phyloP scores from a whole-genome alignment of 805 yeast genomes.

The Cyberlindnera lachancei region DNA sequence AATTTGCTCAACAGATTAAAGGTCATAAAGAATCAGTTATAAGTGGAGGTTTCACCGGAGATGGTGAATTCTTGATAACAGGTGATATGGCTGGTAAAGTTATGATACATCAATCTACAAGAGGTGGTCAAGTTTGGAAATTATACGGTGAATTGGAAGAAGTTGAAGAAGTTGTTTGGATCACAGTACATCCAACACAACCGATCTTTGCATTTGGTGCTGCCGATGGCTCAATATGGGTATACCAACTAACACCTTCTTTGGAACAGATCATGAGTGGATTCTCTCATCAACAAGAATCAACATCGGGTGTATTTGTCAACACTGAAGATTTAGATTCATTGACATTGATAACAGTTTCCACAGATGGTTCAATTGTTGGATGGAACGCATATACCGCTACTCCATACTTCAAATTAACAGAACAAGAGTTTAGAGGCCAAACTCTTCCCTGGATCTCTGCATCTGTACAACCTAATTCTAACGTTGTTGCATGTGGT shows the following conservation, averaged over 20 bases:
- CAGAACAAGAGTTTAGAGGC: slow-evolving; percentile 63
- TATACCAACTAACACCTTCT: slow-evolving; percentile 59
- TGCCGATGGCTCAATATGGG: slow-evolving; percentile 91
- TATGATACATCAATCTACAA: slow-evolving; percentile 59
- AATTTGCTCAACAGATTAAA: slow-evolving; percentile 62
- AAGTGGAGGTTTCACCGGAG: slow-evolving; percentile 73
- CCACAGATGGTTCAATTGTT: slow-evolving; percentile 82
- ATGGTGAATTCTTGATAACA: slow-evolving; percentile 74
- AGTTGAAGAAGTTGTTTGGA: slow-evolving; percentile 86
- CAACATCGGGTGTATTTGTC: slow-evolving; percentile 73
- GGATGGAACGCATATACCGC: slow-evolving; percentile 87
- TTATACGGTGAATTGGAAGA: slow-evolving; percentile 66
- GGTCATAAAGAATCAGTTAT: slow-evolving; percentile 89
- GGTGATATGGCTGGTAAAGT: slow-evolving; percentile 95
- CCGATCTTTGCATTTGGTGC: slow-evolving; percentile 89
- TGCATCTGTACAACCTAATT: slow-evolving; percentile 40
- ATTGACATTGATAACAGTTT: slow-evolving; percentile 61
- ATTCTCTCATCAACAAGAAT: slow-evolving; percentile 72
- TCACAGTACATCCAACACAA: slow-evolving; percentile 69
- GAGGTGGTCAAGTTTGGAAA: slow-evolving; percentile 82
- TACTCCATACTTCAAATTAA: slow-evolving; percentile 58
- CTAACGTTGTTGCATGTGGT: slow-evolving; percentile 65
- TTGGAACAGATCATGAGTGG: slow-evolving; percentile 72
- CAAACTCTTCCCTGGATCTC: slow-evolving; percentile 87
- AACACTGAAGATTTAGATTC: slow-evolving; percentile 49